phyloP scores from a whole-genome alignment of 225 moss, liverwort and hornwort genomes.

The Sphagnum contortum region DNA sequence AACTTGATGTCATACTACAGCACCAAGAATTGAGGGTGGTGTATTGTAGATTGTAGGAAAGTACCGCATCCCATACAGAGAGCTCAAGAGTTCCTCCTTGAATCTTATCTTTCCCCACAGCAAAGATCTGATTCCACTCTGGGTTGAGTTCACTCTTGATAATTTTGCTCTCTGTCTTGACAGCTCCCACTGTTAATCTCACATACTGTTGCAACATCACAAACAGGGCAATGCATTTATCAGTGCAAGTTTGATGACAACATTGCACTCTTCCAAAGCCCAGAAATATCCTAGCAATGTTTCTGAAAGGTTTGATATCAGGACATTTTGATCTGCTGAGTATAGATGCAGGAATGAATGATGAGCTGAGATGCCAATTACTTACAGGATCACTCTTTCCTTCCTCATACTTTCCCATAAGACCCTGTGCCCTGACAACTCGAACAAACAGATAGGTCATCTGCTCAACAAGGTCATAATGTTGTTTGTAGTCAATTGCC shows the following conservation, averaged over 20 bases:
- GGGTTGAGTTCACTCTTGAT: constrained; percentile 61
- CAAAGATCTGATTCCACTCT: constrained; percentile 90
- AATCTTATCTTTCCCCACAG: constrained; percentile 79
- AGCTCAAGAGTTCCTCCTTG: constrained; percentile 63
- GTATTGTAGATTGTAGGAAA: not conserved
- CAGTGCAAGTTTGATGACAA: no score
- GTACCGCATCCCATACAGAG: constrained; percentile 88
- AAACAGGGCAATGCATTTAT: not conserved
- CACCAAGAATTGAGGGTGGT: no score
- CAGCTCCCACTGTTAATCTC: constrained; percentile 62
- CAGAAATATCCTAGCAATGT: no score
- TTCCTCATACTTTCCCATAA: constrained; percentile 64
- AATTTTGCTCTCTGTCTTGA: constrained; percentile 54
- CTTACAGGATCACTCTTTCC: constrained; percentile 73
- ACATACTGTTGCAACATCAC: constrained; percentile 50
- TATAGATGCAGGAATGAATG: no score
- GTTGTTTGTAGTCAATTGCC: constrained; percentile 72
- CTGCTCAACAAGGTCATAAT: constrained; percentile 82
- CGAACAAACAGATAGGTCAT: constrained; percentile 77
- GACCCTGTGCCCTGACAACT: constrained; percentile 56
- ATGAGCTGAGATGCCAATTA: no score
- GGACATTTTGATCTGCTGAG: constrained; percentile 7
- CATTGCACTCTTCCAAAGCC: no score
- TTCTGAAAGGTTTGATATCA: no score
- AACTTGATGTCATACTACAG: no score